Evolutionary conservation across 78 protist genomes (phyloP).

Genomic region (Dictyostelium firmibasis): DNA sequence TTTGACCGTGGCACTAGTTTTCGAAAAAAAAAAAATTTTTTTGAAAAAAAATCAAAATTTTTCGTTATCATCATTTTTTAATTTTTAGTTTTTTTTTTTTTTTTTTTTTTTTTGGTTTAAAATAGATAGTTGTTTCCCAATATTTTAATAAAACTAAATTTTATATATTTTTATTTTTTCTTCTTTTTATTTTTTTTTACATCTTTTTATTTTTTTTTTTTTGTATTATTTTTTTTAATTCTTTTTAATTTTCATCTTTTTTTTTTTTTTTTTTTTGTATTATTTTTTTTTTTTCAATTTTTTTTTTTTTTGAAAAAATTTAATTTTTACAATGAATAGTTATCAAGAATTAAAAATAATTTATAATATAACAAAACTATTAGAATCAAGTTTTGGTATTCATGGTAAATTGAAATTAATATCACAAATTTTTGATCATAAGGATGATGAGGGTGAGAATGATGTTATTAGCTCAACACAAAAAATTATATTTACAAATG

Average conservation of each 20-base stretch:
- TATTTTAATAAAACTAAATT: too few species aligned
- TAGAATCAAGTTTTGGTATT: slow-evolving; percentile 5
- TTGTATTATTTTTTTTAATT: background rate
- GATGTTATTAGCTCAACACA: slow-evolving; percentile 11
- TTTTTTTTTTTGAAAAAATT: background rate
- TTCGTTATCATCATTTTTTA: background rate
- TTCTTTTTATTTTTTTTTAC: too few species aligned
- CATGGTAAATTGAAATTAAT: slow-evolving; percentile 20
- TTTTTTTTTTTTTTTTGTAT: background rate
- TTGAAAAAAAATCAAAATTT: background rate
- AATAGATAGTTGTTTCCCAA: background rate
- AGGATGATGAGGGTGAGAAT: background rate
- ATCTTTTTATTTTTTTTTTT: too few species aligned
- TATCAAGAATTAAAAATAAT: background rate
- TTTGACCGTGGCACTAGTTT: background rate
- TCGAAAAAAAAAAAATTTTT: background rate
- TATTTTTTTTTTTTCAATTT: background rate
- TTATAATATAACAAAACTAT: background rate
- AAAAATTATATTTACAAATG: slow-evolving; percentile 32
- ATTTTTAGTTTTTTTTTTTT: background rate
- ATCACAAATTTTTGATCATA: background rate
- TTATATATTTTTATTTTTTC: background rate
- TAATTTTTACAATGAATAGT: background rate
- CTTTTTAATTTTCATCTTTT: background rate
- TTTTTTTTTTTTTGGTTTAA: background rate